Base-by-base conservation (phyloP, 371 early-diverging fungal genomes). In the Mucor circinelloides region DNA sequence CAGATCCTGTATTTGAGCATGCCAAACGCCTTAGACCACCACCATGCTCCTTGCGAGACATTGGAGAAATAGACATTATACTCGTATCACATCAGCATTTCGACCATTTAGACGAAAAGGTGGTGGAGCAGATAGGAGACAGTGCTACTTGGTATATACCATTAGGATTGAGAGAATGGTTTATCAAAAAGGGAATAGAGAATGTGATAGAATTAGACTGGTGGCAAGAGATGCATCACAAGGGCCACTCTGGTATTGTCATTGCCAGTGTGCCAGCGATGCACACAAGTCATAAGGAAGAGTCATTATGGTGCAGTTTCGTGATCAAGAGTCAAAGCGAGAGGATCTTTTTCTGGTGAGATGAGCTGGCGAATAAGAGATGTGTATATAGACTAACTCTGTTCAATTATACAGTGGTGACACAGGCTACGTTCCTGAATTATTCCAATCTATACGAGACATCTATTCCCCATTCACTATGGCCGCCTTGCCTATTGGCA, bases 121-220 rank as follows among this genome's bases (percentile, higher is more conserved):
- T 79, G 2, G 85, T 86, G 13, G 48, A 67, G 12, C 67, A 78
- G 55, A 69, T 87, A 10, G 83, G 82, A 6, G 79, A 89, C 66
- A 60, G 79, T 8, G 87, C 85, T 27, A 86, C 83, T 27, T 89
- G 89, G 90, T 87, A 85, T 68, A 80, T 87, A 19, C 90, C 90
- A 8, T 64, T 87, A 10, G 90, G 90, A 2, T 61, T 89, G 25
- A 70, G 77, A 36, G 71, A 73, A 25, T 89, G 87, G 87, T 85
- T 89, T 67, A 54, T 73, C 5, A 62, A 77, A 50, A 69, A 73
- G 63, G 84, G 84, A 15, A 76, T 89, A 28, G 82, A 82, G 8
- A 86, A 84, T 70, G 87, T 85, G 12, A 76, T 87, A 31, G 90
- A 89, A 62, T 66, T 87, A n/a, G 88, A 87, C 60, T 89, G 88